Evolutionary conservation across 768 basidiomycete species (phyloP), one percentile per base, ranked within the genome.

Genomic region (Pleurotus djamor): DNA sequence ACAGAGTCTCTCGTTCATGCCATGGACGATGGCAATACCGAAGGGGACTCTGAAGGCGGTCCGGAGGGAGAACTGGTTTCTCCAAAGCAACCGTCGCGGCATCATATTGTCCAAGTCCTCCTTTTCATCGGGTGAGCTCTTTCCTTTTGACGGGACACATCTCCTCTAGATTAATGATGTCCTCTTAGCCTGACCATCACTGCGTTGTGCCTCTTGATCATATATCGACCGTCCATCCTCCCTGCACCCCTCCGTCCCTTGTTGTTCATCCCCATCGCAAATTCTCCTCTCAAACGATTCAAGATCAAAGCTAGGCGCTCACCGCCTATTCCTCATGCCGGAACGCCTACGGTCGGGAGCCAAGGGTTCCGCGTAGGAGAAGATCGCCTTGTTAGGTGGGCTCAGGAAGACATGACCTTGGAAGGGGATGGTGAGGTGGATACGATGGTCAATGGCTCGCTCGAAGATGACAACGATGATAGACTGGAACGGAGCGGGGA

Each of bases 321-420:
- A 41, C 2, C 54, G 7, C 17, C 54, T 12, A 47, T 47, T n/a
- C 37, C 37, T 33, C 34, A 16, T 7, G 28, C 10, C 21, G 14
- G 38, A 17, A 34, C n/a, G 14, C 34, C 34, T 16, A 16, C 6
- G 9, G 17, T 32, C 9, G n/a, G 34, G 9, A 28, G 35, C 14
- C 54, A 32, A 28, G n/a, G 54, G 10, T 58, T 58, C 57, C 57
- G 57, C 16, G 57, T 58, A 14, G 57, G 38, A 13, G 57, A 58
- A 35, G 45, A 48, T 10, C 28, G 57, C 4, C 57, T 58, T 12
- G 48, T 58, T 36, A 43, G 57, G 7, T 58, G 57, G 57, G 44
- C 48, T 13, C 57, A 58, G 21, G 57, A 58, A 37, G 57, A 58
- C 32, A 14, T 49, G 48, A 58, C 35, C 48, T 10, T 58, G 13